Evolutionary conservation across 352 stramenopile species (phyloP).

Genomic region (Phytophthora pinifolia): DNA sequence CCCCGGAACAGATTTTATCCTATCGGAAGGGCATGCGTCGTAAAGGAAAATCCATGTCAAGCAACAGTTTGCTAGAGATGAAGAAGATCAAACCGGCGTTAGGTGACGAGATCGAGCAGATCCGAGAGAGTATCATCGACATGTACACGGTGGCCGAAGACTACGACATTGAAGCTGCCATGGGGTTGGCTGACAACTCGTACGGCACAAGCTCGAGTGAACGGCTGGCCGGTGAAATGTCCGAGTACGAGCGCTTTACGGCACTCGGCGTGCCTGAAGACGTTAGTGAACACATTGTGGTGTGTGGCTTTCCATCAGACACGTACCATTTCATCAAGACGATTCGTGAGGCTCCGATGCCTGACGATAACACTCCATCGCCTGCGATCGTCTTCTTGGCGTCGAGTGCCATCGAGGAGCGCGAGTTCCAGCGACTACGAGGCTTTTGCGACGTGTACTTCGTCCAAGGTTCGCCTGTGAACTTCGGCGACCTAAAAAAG

Average conservation of each 20-base stretch:
- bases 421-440: constrained; percentile 53
- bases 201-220: constrained; percentile 6
- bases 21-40: constrained; percentile 73
- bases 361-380: constrained; percentile 39
- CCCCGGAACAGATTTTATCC: constrained; percentile 69
- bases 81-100: constrained; percentile 68
- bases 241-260: constrained; percentile 63
- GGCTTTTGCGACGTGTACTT: constrained; percentile 67
- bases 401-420: constrained; percentile 46
- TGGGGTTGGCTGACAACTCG: constrained; percentile 17
- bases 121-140: constrained; percentile 56
- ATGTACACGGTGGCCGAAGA: constrained; percentile 43
- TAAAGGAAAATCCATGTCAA: constrained; percentile 50
- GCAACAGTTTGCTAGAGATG: constrained; percentile 27
- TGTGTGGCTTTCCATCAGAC: constrained; percentile 66
- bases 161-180: constrained; percentile 30
- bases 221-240: constrained; percentile 18
- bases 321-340: constrained; percentile 74
- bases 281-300: constrained; percentile 61
- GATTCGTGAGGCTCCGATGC: constrained; percentile 54
- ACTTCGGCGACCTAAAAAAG: constrained; percentile 69
- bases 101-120: constrained; percentile 57
- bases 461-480: constrained; percentile 68
- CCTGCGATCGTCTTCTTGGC: constrained; percentile 64
- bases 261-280: constrained; percentile 37